Conservation (phyloP, 305 asterid genomes). For the Fraxinus greggii region DNA sequence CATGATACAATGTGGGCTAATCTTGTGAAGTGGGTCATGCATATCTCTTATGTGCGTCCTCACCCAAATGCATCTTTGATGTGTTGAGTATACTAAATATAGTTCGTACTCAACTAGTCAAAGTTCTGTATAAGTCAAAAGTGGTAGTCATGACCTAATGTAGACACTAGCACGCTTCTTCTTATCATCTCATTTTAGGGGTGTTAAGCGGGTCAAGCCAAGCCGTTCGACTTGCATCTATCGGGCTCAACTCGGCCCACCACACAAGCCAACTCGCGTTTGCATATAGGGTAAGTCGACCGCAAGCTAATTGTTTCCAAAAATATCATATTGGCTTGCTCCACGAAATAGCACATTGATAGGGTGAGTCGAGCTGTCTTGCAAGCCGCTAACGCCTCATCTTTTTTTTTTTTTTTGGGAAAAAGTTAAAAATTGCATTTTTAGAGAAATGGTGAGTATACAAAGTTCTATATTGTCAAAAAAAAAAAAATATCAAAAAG, state of each 20-base stretch:
- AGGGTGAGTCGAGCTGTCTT: neutral
- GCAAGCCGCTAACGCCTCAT: neutral
- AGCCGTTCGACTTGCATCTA: neutral
- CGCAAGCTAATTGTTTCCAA: neutral
- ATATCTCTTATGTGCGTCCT: neutral
- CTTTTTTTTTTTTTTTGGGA: neutral
- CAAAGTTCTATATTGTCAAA: neutral
- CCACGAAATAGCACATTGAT: neutral
- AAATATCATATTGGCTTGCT: neutral
- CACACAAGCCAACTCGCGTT: neutral
- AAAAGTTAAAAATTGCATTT: neutral
- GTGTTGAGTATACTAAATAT: neutral
- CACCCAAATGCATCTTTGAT: neutral
- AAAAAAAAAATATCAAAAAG: neutral
- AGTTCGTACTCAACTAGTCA: neutral
- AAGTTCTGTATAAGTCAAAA: neutral
- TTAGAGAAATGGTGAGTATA: neutral
- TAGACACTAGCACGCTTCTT: neutral
- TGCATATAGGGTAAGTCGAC: neutral
- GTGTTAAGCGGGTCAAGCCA: neutral
- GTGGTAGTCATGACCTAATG: neutral
- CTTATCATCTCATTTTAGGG: too few species aligned
- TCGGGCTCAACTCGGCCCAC: neutral
- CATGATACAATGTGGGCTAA: neutral
- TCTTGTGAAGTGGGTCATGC: neutral